Evolutionary conservation across 1,139 yeast genomes (phyloP).

Genomic region (Kurtzmaniella quercitrusa): DNA sequence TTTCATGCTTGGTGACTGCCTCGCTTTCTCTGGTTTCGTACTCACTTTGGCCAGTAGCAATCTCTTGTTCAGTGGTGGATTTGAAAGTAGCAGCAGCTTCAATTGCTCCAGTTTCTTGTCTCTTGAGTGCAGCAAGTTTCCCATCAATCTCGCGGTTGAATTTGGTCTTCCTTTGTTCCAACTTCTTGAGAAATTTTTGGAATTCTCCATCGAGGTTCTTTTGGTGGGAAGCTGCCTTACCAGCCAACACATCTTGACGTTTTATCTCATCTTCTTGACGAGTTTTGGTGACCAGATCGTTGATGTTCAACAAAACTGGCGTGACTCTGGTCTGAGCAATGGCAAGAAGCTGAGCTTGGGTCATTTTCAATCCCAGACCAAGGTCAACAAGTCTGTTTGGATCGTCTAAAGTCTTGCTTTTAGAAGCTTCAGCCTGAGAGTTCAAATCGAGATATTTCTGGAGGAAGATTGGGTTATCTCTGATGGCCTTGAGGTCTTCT

Average conservation of each 20-base stretch:
- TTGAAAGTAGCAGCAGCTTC: conserved; percentile 34
- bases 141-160: conserved; percentile 37
- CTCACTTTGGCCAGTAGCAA: conserved; percentile 43
- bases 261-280: conserved; percentile 45
- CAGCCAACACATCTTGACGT: conserved; percentile 35
- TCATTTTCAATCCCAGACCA: conserved; percentile 53
- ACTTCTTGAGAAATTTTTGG: conserved; percentile 34
- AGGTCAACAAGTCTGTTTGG: conserved; percentile 48
- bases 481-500: conserved; percentile 38
- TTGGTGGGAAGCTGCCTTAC: conserved; percentile 40
- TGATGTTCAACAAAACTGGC: conserved; percentile 49
- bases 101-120: conserved; percentile 28
- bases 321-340: conserved; percentile 56
- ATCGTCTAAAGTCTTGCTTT: conserved; percentile 43
- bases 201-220: conserved; percentile 39
- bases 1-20: conserved; percentile 44
- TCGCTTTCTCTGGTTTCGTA: conserved; percentile 43
- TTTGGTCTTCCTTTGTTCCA: conserved; percentile 38
- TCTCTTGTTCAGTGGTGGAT: conserved; percentile 35
- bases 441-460: conserved; percentile 47
- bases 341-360: conserved; percentile 52
- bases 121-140: conserved; percentile 29
- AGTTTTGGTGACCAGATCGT: conserved; percentile 47
- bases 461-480: conserved; percentile 47
- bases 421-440: conserved; percentile 43